Conservation (phyloP, 1,139 yeast species). For the Torulaspora globosa region DNA sequence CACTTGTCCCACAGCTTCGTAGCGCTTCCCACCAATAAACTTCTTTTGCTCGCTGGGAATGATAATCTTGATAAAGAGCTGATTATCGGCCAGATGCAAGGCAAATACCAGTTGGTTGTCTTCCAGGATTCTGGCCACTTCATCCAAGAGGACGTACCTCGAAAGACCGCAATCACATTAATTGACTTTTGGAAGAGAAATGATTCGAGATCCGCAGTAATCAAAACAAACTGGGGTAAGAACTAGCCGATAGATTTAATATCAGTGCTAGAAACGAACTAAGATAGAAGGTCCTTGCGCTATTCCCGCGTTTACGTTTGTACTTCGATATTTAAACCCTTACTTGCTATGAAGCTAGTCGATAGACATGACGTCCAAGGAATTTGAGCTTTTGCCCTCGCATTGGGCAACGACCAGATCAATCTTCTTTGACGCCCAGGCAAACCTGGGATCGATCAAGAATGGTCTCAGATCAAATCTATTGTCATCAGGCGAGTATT, state of each 20-base stretch:
- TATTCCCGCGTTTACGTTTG: not conserved
- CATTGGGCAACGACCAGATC: slow-evolving; percentile 63
- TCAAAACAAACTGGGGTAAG: slow-evolving; percentile 41
- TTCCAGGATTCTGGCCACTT: slow-evolving; percentile 85
- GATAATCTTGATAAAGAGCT: slow-evolving; percentile 80
- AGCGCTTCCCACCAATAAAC: slow-evolving; percentile 53
- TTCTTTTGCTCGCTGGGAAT: slow-evolving; percentile 82
- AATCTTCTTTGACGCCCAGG: slow-evolving; percentile 86
- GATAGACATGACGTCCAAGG: slow-evolving; percentile 42
- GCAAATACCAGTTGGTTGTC: slow-evolving; percentile 83
- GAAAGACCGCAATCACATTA: slow-evolving; percentile 56
- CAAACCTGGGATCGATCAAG: slow-evolving; percentile 82
- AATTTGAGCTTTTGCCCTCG: slow-evolving; percentile 38
- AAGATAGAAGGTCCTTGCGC: no score
- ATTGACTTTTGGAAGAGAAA: slow-evolving; percentile 54
- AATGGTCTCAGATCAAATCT: slow-evolving; percentile 94
- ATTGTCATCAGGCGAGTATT: slow-evolving; percentile 96
- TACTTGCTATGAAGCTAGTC: slow-evolving; percentile 32
- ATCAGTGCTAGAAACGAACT: no score
- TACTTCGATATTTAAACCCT: not conserved
- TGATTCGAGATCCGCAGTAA: slow-evolving; percentile 38
- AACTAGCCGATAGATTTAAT: not conserved
- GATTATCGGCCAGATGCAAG: slow-evolving; percentile 96
- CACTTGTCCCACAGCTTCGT: slow-evolving; percentile 66
- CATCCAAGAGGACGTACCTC: slow-evolving; percentile 84